These are phyloP conservation scores for Didymella arachidicola DNA, from an alignment of 2,329 filamentous ascomycete species.

Conservation along the genomic window DNA sequence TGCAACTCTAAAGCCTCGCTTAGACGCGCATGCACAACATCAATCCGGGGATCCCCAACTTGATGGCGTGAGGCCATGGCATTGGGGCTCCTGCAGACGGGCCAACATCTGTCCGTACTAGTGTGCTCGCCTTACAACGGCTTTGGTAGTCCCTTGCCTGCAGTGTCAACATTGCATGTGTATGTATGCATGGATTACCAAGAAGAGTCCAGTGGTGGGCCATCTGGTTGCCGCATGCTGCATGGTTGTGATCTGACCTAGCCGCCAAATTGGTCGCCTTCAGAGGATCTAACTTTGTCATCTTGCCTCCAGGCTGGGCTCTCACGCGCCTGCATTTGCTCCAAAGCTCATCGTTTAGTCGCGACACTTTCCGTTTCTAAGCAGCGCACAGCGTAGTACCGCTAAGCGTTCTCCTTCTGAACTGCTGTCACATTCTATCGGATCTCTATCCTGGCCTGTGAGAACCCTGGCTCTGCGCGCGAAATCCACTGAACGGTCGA, in stretches of 20 bases:
- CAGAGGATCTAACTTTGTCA: not conserved
- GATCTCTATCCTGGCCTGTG: not conserved
- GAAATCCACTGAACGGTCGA: not conserved
- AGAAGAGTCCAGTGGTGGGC: not conserved
- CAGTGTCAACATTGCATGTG: constrained; percentile 1
- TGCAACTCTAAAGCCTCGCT: constrained; percentile 21
- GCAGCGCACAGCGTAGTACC: constrained; percentile 8
- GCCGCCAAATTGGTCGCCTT: not conserved
- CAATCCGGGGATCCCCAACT: constrained; percentile 17
- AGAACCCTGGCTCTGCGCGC: not conserved
- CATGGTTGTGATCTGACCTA: not conserved
- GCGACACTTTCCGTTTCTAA: constrained; percentile 11
- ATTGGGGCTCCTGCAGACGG: constrained; percentile 8
- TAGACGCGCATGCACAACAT: constrained; percentile 27
- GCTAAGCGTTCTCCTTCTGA: not conserved
- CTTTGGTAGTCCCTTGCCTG: not conserved
- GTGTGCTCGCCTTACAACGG: constrained; percentile 4
- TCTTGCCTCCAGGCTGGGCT: not conserved
- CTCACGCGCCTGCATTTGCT: constrained; percentile 1
- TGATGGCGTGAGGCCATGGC: constrained; percentile 6
- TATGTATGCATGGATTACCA: constrained; percentile 1
- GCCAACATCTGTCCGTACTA: constrained; percentile 1
- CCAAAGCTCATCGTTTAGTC: constrained; percentile 1
- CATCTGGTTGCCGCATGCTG: not conserved
- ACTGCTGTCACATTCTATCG: not conserved